These are phyloP conservation scores for Selenicereus undatus DNA, from an alignment of 148 eudicot genomes.

Conservation along the genomic window DNA sequence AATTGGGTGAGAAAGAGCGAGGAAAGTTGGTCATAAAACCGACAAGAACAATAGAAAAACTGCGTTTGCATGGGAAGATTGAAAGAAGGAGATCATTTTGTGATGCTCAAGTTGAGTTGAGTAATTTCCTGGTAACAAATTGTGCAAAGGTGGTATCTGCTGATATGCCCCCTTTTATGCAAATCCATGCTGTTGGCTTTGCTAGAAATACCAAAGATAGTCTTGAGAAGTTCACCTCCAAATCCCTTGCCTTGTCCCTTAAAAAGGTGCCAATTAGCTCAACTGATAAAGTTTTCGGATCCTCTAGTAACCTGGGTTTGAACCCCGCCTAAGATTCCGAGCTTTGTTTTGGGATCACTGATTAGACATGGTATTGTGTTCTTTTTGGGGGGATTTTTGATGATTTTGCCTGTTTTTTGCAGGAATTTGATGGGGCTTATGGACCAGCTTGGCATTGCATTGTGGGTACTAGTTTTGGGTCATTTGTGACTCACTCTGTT, in stretches of 20 bases:
- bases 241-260: constrained; percentile 68
- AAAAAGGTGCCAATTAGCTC: constrained; percentile 59
- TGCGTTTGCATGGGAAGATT: constrained; percentile 2
- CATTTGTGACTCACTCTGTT: constrained; percentile 90
- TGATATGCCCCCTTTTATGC: constrained; percentile 94
- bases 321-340: no score
- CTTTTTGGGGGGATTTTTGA: neutral
- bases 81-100: constrained; percentile 59
- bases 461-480: constrained; percentile 93
- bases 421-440: constrained; percentile 97
- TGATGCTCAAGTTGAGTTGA: constrained; percentile 54
- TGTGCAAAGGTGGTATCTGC: constrained; percentile 80
- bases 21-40: constrained; percentile 16
- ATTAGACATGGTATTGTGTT: neutral
- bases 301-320: neutral
- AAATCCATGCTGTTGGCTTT: constrained; percentile 83
- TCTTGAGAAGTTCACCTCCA: constrained; percentile 86
- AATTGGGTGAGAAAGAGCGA: constrained; percentile 12
- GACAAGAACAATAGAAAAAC: neutral
- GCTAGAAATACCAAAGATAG: constrained; percentile 86
- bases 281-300: neutral
- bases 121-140: constrained; percentile 56
- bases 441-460: constrained; percentile 99
- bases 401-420: constrained; percentile 18
- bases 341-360: neutral